Evolutionary conservation across 2,329 filamentous ascomycete species (phyloP).

Genomic region (Xylariaceae sp.): DNA sequence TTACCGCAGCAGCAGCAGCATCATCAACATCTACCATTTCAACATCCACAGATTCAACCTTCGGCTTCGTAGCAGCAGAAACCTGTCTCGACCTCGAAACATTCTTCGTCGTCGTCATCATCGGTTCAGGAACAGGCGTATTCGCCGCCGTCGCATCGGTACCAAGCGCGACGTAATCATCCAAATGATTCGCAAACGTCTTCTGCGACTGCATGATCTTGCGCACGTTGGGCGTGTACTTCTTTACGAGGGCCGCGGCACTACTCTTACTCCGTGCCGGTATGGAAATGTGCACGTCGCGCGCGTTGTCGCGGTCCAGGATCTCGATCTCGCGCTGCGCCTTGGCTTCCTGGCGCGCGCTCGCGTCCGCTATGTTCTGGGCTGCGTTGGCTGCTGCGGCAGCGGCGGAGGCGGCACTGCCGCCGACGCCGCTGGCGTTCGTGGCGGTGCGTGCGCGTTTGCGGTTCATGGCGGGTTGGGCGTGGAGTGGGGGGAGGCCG

Average conservation of each 20-base stretch:
- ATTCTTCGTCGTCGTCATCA: background rate
- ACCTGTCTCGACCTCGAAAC: constrained; percentile 3
- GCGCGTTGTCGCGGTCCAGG: constrained; percentile 73
- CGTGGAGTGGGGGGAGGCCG: constrained; percentile 39
- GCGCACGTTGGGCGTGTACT: constrained; percentile 64
- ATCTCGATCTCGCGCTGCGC: constrained; percentile 75
- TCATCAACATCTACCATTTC: constrained; percentile 38
- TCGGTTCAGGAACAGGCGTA: background rate
- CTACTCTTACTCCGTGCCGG: constrained; percentile 45
- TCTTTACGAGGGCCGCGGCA: constrained; percentile 40
- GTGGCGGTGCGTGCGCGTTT: constrained; percentile 59
- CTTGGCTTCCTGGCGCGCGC: constrained; percentile 76
- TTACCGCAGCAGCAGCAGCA: too few species aligned
- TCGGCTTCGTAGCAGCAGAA: background rate
- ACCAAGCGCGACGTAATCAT: constrained; percentile 64
- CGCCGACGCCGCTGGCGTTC: too few species aligned
- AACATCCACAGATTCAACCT: constrained; percentile 27
- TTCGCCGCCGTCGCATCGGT: constrained; percentile 5
- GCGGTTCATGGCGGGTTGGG: constrained; percentile 42
- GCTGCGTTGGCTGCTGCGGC: constrained; percentile 49
- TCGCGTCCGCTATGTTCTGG: constrained; percentile 58
- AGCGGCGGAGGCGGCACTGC: too few species aligned
- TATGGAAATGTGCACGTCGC: constrained; percentile 66
- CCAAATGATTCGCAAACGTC: constrained; percentile 76
- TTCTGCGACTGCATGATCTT: constrained; percentile 76